Percentiles rank a stretch among this genome's conserved stretches.
These are phyloP conservation scores for Grifola frondosa DNA, from an alignment of 1,284 basidiomycete genomes.

Conservation along the genomic window DNA sequence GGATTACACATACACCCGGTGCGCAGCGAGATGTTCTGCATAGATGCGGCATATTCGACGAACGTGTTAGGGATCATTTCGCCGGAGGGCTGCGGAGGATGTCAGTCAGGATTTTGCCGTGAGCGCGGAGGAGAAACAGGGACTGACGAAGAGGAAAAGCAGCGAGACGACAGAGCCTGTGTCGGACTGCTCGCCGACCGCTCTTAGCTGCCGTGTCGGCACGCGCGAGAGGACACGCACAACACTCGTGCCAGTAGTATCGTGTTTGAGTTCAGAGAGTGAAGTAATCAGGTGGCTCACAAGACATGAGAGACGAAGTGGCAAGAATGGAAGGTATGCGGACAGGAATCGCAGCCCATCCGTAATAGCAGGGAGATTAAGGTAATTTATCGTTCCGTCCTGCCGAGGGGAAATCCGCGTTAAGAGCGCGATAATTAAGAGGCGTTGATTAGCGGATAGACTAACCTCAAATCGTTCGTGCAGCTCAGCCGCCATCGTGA, in stretches of 20 bases:
- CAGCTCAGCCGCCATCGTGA: conserved; percentile 57
- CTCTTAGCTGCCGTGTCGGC: conserved; percentile 48
- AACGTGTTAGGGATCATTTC: conserved; percentile 68
- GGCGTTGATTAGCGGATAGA: neutral
- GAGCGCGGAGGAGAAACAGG: conserved; percentile 2
- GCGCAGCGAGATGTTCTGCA: conserved; percentile 66
- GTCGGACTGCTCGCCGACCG: conserved; percentile 65
- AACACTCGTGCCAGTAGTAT: conserved; percentile 53
- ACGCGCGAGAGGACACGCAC: conserved; percentile 63
- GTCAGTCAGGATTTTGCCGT: conserved; percentile 4
- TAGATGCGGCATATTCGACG: conserved; percentile 66
- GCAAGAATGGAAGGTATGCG: conserved; percentile 73
- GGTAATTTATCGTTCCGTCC: conserved; percentile 84
- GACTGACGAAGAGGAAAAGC: conserved; percentile 61
- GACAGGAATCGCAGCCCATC: conserved; percentile 74
- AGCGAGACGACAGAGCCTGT: conserved; percentile 64
- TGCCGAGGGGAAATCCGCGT: no score
- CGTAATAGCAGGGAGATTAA: conserved; percentile 71
- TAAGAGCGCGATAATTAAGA: neutral
- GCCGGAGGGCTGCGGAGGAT: conserved; percentile 50
- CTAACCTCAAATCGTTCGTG: conserved; percentile 77
- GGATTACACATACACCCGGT: conserved; percentile 87
- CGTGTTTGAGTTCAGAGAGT: conserved; percentile 56
- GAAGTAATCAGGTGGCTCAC: conserved; percentile 51
- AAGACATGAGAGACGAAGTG: conserved; percentile 68